Base-by-base conservation (phyloP, 805 yeast species). In the Candida montana region DNA sequence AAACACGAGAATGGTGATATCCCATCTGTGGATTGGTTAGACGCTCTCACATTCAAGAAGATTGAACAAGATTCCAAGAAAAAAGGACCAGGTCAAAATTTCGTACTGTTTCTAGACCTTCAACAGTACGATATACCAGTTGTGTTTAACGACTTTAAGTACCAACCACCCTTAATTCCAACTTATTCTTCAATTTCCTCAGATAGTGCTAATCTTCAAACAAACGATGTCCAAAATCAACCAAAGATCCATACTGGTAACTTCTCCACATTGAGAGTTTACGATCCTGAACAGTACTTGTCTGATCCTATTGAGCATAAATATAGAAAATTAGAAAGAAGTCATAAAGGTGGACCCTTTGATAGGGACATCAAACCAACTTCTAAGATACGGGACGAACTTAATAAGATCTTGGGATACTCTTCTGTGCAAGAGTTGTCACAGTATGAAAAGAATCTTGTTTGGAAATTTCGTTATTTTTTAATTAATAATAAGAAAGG, bases 391-490 rank as follows among this genome's bases (percentile, higher is more conserved):
- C 70, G 96, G 51, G 88, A 82, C 47, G 84, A 85, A 49, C 70
- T 91, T 40, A 71, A 76, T 43, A 70, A 67, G 34, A 86, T 90
- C 5, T 67, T 91, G 39, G 68, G 69, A 19, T 86, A 81, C 54
- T 90, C 96, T 3, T 89, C 96, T 4, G 91, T 87, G 33, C 85
- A 85, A 40, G 84, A 80, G 50, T 67, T 93, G 35, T 74, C 82
- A 6, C 90, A 84, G 39, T 80, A 82, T 55, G 96, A 91, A 51
- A 87, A 84, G 65, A 87, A 88, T 49, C 63, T 88, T 54, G 72
- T 91, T 9, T 91, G 98, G 97, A 86, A 84, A 60, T 91, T 83
- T 62, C 66, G 98, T 40, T 93, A 85, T 63, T 90, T 81, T 60
- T 63, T 85, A 16, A 67, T 84, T n/a, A 74, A 80, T 40, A 79